Percentiles rank a stretch among this genome's conserved stretches.
These are phyloP conservation scores for Trametes pubescens DNA, from an alignment of 1,284 basidiomycete genomes.

Conservation along the genomic window DNA sequence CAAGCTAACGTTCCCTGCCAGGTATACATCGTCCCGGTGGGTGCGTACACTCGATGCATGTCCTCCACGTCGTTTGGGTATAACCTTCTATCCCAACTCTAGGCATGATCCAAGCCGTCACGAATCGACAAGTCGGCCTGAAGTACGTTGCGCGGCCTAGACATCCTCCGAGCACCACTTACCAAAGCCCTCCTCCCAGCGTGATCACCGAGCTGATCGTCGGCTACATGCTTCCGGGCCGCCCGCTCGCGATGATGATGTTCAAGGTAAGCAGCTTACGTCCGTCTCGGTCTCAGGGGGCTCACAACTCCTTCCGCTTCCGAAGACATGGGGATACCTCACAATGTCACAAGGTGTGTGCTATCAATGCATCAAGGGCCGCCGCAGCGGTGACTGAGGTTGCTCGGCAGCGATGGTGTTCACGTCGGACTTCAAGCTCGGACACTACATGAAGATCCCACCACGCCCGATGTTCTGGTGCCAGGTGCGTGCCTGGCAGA, in stretches of 20 bases:
- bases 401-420: conserved; percentile 47
- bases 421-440: conserved; percentile 74
- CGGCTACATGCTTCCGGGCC: conserved; percentile 56
- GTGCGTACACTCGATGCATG: conserved; percentile 19
- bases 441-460: conserved; percentile 77
- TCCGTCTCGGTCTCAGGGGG: background rate
- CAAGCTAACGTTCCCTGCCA: background rate
- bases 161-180: background rate
- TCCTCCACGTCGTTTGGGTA: background rate
- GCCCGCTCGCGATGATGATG: conserved; percentile 59
- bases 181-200: conserved; percentile 30
- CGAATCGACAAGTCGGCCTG: conserved; percentile 57
- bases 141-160: conserved; percentile 41
- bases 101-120: conserved; percentile 63
- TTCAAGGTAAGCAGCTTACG: conserved; percentile 39
- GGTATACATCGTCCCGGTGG: conserved; percentile 59
- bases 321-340: conserved; percentile 56
- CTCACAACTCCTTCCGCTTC: background rate
- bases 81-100: conserved; percentile 12
- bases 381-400: conserved; percentile 1
- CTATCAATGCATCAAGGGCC: background rate
- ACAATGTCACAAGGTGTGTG: conserved; percentile 50
- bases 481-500: conserved; percentile 36
- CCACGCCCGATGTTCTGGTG: conserved; percentile 64
- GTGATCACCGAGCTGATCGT: conserved; percentile 58